A percentile compares a stretch with the other conserved stretches of the same genome.
These are phyloP conservation scores for Thyridium curvatum DNA, from an alignment of 2,329 filamentous ascomycete species.

Conservation along the genomic window DNA sequence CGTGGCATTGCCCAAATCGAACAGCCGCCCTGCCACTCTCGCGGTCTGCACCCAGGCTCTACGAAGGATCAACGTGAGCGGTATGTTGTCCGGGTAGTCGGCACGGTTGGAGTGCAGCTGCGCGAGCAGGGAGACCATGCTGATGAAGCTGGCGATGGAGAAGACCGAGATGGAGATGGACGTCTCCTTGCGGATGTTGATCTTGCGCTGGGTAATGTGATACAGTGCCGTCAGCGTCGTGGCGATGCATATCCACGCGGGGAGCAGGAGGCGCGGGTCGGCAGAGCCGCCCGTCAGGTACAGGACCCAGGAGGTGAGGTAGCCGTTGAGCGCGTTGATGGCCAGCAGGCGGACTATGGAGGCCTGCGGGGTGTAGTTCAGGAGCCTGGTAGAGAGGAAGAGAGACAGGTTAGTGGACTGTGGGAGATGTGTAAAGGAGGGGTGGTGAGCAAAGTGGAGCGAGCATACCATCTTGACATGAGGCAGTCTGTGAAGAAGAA, in stretches of 20 bases:
- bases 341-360: constrained; percentile 75
- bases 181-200: constrained; percentile 74
- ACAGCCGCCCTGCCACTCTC: constrained; percentile 9
- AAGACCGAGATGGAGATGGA: constrained; percentile 72
- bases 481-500: constrained; percentile 82
- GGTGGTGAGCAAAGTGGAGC: constrained; percentile 5
- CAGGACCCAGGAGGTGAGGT: constrained; percentile 66
- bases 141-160: constrained; percentile 69
- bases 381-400: constrained; percentile 52
- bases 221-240: constrained; percentile 69
- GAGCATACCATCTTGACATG: constrained; percentile 68
- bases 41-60: constrained; percentile 6
- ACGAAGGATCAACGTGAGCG: constrained; percentile 40
- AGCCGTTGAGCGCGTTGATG: constrained; percentile 68
- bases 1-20: constrained; percentile 13
- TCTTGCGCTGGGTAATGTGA: constrained; percentile 70
- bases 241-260: constrained; percentile 73
- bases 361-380: constrained; percentile 76
- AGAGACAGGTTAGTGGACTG: background rate
- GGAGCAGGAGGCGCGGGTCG: constrained; percentile 64
- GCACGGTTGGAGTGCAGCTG: constrained; percentile 59
- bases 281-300: constrained; percentile 64
- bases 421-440: too few relatives aligned
- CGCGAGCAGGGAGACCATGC: constrained; percentile 62
- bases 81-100: constrained; percentile 51